phyloP scores from a whole-genome alignment of 768 basidiomycete genomes.

The Grammothele lineata region DNA sequence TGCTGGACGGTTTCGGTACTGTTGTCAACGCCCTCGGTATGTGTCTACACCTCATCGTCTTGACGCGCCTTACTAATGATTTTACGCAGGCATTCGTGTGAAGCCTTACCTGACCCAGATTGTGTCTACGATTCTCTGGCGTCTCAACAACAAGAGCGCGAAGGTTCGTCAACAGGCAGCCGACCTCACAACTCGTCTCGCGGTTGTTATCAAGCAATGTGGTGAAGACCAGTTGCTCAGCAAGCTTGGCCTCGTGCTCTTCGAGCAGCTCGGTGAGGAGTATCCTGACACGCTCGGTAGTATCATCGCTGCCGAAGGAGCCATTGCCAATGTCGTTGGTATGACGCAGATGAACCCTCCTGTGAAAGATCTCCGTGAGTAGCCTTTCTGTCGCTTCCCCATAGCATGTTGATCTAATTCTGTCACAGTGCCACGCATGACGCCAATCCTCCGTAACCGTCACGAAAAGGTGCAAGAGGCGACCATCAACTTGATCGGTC shows the following conservation, averaged over 20 bases:
- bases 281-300: slow-evolving; percentile 99
- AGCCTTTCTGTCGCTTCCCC: neutral
- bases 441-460: slow-evolving; percentile 97
- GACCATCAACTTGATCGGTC: slow-evolving; percentile 98
- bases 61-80: too few species aligned
- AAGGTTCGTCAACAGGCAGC: slow-evolving; percentile 99
- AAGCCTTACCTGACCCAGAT: slow-evolving; percentile 99
- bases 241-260: slow-evolving; percentile 94
- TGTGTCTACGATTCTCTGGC: slow-evolving; percentile 98
- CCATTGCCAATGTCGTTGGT: slow-evolving; percentile 98
- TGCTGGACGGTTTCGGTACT: slow-evolving; percentile 97
- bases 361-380: slow-evolving; percentile 96
- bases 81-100: slow-evolving; percentile 71
- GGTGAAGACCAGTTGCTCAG: slow-evolving; percentile 94
- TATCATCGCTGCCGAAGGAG: slow-evolving; percentile 97
- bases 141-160: slow-evolving; percentile 98
- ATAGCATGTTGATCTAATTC: slow-evolving; percentile 14
- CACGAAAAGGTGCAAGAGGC: slow-evolving; percentile 99
- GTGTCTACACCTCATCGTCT: slow-evolving; percentile 10
- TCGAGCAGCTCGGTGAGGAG: slow-evolving; percentile 98
- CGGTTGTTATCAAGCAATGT: slow-evolving; percentile 97
- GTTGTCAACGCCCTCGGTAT: slow-evolving; percentile 88
- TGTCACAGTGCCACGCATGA: slow-evolving; percentile 90
- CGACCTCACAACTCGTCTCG: slow-evolving; percentile 93
- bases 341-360: slow-evolving; percentile 99